Evolutionary conservation across 352 stramenopile species (phyloP).

Genomic region (Phytopythium oedochilum): DNA sequence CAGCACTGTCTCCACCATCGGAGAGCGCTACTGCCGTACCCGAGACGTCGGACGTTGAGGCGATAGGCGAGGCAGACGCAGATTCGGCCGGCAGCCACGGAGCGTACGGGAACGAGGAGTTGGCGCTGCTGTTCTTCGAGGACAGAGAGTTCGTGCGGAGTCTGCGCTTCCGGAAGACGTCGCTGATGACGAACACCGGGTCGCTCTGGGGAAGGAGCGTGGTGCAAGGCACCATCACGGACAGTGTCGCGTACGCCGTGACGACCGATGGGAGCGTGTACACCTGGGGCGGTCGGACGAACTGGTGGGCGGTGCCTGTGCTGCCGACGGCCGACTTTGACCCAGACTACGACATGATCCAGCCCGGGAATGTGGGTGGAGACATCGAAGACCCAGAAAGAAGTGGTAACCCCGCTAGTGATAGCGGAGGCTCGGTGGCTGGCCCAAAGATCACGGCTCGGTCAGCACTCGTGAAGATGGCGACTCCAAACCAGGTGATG

Average conservation of each 20-base stretch:
- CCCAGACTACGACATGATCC: conserved; percentile 17
- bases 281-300: conserved; percentile 84
- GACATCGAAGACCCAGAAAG: no score
- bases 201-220: conserved; percentile 88
- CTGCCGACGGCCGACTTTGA: conserved; percentile 23
- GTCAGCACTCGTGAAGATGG: conserved; percentile 55
- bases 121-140: conserved; percentile 64
- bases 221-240: conserved; percentile 64
- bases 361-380: background rate
- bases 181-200: conserved; percentile 86
- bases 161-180: conserved; percentile 56
- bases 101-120: conserved; percentile 38
- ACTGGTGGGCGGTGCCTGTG: conserved; percentile 27
- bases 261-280: conserved; percentile 82
- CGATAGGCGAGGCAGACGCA: conserved; percentile 10
- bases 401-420: conserved; percentile 8
- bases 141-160: conserved; percentile 60
- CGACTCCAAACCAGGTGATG: conserved; percentile 27
- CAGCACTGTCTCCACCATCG: background rate
- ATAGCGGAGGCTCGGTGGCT: conserved; percentile 5
- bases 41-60: conserved; percentile 20
- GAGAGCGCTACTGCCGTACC: conserved; percentile 2
- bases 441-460: conserved; percentile 34
- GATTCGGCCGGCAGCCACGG: conserved; percentile 8
- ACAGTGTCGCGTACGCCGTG: conserved; percentile 86